These are phyloP conservation scores for Pichia deserticola DNA, from an alignment of 805 yeast genomes.

Conservation along the genomic window DNA sequence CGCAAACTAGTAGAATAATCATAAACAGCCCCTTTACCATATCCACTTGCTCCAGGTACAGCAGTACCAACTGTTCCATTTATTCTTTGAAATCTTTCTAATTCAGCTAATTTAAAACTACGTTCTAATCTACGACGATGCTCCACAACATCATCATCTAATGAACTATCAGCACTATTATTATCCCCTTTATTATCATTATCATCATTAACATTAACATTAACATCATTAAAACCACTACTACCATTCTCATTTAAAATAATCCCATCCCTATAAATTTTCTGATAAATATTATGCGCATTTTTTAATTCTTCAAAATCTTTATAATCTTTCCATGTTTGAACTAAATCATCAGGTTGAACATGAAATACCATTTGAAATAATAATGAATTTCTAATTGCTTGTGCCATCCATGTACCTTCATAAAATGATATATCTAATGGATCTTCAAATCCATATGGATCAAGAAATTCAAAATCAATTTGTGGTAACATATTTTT, in stretches of 20 bases:
- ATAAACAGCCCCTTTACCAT: slow-evolving; percentile 17
- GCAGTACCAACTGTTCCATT: slow-evolving; percentile 4
- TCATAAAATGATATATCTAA: slow-evolving; percentile 72
- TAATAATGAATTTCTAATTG: slow-evolving; percentile 73
- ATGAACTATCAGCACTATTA: neutral
- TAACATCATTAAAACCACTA: slow-evolving; percentile 8
- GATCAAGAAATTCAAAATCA: slow-evolving; percentile 55
- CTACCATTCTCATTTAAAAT: neutral
- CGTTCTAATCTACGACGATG: slow-evolving; percentile 16
- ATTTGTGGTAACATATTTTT: slow-evolving; percentile 30
- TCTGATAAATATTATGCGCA: slow-evolving; percentile 40
- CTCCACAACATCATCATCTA: slow-evolving; percentile 4
- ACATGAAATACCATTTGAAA: slow-evolving; percentile 82
- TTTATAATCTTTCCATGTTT: slow-evolving; percentile 85
- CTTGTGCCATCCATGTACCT: slow-evolving; percentile 78
- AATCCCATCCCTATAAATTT: slow-evolving; percentile 7
- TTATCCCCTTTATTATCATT: neutral
- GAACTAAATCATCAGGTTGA: slow-evolving; percentile 92
- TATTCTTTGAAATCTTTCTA: slow-evolving; percentile 22
- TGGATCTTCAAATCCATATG: slow-evolving; percentile 86
- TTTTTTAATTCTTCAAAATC: slow-evolving; percentile 50
- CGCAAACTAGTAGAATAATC: slow-evolving; percentile 74
- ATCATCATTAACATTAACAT: neutral
- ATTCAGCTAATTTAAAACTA: slow-evolving; percentile 22
- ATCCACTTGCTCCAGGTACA: neutral